Evolutionary conservation across 139 green algal genomes (phyloP), one percentile per base, ranked within the genome.

Genomic region (Trebouxia sp.): DNA sequence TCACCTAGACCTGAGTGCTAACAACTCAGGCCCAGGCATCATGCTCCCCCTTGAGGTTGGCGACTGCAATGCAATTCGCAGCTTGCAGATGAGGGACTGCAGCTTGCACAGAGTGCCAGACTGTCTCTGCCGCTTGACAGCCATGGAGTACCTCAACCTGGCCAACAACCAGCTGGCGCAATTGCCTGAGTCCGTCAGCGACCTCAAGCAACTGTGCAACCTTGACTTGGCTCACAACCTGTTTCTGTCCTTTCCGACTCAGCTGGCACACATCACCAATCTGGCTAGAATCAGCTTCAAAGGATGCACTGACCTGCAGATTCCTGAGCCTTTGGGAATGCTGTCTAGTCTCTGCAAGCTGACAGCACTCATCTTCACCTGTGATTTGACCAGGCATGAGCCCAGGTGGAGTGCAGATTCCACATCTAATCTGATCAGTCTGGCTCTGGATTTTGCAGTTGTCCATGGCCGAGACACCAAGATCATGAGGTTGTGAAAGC

Each of bases 371-470:
- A 72, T 72, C 8, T 72, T 72, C 62, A 72, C 62, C 28, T 72
- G 62, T 30, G 62, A 72, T 35, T 15, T 72, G 8, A 45, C 62
- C 12, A 72, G 62, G 62, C 62, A 42, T 14, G 62, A 42, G 20
- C 62, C 62, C 17, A 72, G 62, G 35, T 72, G 62, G 62, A 72
- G 62, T 22, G 62, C 62, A 30, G 62, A 72, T 15, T 72, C 62
- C 62, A 72, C 62, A 42, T 72, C 62, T 7, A 72, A 72, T 15
- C 15, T 72, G 62, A 72, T 72, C 62, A 72, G 62, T 72, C 62
- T 72, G 8, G 62, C 62, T 12, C 62, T 72, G 12, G 62, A 42
- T 45, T 45, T 72, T 72, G 62, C 35, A 6, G 37, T 28, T 15
- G 28, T 41, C 62, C 42, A 72, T 45, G 62, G 62, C 12, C 37